Base-by-base conservation (phyloP, 192 early-diverging fungal genomes). In the Pilaira anomala region DNA sequence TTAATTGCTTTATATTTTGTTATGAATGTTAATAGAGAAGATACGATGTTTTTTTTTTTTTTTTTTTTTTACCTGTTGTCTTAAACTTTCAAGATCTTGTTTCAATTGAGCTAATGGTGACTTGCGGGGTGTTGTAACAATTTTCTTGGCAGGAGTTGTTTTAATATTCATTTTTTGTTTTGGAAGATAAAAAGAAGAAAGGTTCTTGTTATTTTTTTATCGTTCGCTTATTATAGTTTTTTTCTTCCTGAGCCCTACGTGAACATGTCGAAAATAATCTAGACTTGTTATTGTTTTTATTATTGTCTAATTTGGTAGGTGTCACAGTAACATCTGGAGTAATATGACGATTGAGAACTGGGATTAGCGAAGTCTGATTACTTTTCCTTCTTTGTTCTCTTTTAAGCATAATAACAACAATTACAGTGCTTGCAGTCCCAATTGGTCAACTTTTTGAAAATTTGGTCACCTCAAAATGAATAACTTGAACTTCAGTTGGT, bases 191-290 rank as follows among this genome's bases (percentile, higher is more conserved):
- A 19, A 19, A 50, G 19, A 11, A 13, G 49, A 50, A 50, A 19
- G n/a, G 45, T 25, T n/a, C 2, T 21, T 55, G 16, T 26, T 18
- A 21, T 22, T 53, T 3, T n/a, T 13, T 24, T 40, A 24, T 58
- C 14, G 36, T 3, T 58, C 56, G 33, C 12, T 58, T 22, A 16
- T 58, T 58, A 58, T 24, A 58, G 56, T 58, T 58, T 14, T 40
- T 39, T 58, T 18, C 21, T 58, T 58, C 56, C 33, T 39, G 56
- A 21, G 56, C 56, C 56, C 29, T 58, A 58, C 56, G 56, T 41
- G 56, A 58, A 42, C 56, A 58, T 41, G 56, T 21, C 33, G 56
- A 28, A 42, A 58, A 58, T 16, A 58, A 39, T 24, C 29, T 58
- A 4, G 56, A 58, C 39, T 41, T 41, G 33, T 42, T 58, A 21